phyloP scores from a whole-genome alignment of 108 stramenopile species.

The Cyclotella cryptica region DNA sequence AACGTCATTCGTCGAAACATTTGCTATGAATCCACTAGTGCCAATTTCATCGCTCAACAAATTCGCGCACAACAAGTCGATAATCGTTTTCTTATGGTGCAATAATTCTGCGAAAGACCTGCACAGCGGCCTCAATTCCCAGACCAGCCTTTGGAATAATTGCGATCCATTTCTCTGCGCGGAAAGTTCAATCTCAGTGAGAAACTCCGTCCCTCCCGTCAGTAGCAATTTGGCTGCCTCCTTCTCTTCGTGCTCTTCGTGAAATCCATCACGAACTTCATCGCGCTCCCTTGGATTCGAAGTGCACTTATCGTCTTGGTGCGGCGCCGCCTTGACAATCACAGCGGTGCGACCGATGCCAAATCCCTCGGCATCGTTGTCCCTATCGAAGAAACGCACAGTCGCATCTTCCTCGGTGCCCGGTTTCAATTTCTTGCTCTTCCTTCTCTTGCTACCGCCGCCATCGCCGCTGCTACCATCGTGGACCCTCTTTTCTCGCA shows the following conservation, averaged over 20 bases:
- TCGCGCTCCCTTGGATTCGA: constrained; percentile 16
- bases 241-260: constrained; percentile 43
- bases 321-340: constrained; percentile 35
- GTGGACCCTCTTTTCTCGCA: constrained; percentile 80
- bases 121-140: constrained; percentile 69
- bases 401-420: constrained; percentile 2
- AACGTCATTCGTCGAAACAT: constrained; percentile 85
- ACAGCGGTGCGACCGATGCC: constrained; percentile 53
- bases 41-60: constrained; percentile 49
- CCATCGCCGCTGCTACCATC: constrained; percentile 31
- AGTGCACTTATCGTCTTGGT: constrained; percentile 12
- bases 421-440: constrained; percentile 18
- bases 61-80: constrained; percentile 66
- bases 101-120: constrained; percentile 84
- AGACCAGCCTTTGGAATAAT: constrained; percentile 70
- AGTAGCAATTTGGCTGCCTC: constrained; percentile 25
- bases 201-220: constrained; percentile 64
- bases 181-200: constrained; percentile 78
- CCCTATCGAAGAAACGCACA: constrained; percentile 49
- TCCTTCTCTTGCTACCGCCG: constrained; percentile 37
- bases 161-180: constrained; percentile 84
- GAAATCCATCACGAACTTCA: constrained; percentile 15
- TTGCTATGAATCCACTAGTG: constrained; percentile 58
- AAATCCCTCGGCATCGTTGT: constrained; percentile 48
- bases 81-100: constrained; percentile 73